Conservation (phyloP, 768 basidiomycete species). For the Terana coerulea region DNA sequence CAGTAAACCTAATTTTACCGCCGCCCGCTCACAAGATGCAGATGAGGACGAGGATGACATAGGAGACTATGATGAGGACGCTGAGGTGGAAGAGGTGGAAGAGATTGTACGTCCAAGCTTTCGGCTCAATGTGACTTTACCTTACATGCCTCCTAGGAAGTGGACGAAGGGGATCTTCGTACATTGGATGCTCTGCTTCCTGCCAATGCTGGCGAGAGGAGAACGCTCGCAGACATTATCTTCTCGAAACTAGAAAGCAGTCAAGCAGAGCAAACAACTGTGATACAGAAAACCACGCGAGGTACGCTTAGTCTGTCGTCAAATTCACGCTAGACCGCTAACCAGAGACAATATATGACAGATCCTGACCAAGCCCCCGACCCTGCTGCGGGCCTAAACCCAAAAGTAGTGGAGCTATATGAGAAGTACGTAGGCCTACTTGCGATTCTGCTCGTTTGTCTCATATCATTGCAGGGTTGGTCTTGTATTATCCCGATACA, state of each 20-base stretch:
- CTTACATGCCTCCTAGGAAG: constrained; percentile 49
- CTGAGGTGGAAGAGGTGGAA: constrained; percentile 60
- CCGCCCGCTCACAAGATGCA: constrained; percentile 25
- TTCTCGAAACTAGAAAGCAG: constrained; percentile 84
- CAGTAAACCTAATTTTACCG: constrained; percentile 29
- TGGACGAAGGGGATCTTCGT: constrained; percentile 86
- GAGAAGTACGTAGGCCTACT: constrained; percentile 84
- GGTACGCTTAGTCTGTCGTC: constrained; percentile 28
- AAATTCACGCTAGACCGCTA: constrained; percentile 23
- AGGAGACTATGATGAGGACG: constrained; percentile 31
- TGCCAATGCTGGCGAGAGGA: constrained; percentile 66
- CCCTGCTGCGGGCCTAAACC: constrained; percentile 85
- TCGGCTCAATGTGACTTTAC: not conserved
- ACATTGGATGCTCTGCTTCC: constrained; percentile 82
- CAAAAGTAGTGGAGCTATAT: constrained; percentile 90
- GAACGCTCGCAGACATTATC: constrained; percentile 95
- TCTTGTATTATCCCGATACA: constrained; percentile 79
- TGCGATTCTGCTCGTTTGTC: too few relatives aligned
- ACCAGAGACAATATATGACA: too few relatives aligned
- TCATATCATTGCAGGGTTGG: constrained; percentile 60
- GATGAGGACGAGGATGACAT: constrained; percentile 29
- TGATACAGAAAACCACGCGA: constrained; percentile 59
- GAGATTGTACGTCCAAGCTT: constrained; percentile 37
- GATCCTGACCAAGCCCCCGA: constrained; percentile 51
- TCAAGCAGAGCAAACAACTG: constrained; percentile 41